Evolutionary conservation across 202 grass and related monocot species (phyloP).

Genomic region (Panicum hallii): DNA sequence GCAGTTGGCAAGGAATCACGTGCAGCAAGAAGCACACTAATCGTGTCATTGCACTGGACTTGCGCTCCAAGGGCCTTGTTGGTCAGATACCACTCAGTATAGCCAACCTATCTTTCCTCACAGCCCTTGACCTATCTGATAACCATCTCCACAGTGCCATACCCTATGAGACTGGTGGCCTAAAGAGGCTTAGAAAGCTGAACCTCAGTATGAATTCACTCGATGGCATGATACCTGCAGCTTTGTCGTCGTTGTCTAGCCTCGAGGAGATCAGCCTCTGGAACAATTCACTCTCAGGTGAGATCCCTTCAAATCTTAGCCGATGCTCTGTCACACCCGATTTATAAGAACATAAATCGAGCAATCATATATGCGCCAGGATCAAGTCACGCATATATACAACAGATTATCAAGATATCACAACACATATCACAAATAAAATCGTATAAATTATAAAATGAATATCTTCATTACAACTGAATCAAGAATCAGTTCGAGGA

Average conservation of each 20-base stretch:
- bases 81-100: slow-evolving; percentile 38
- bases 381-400: too few species aligned
- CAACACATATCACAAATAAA: too few species aligned
- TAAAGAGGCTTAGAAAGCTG: slow-evolving; percentile 34
- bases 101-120: slow-evolving; percentile 54
- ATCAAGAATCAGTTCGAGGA: too few species aligned
- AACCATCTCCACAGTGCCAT: slow-evolving; percentile 35
- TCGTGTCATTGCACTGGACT: slow-evolving; percentile 21
- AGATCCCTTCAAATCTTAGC: slow-evolving; percentile 38
- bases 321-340: too few species aligned
- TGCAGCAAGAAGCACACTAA: background rate
- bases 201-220: slow-evolving; percentile 40
- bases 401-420: too few species aligned
- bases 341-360: too few species aligned
- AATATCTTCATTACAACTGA: too few species aligned
- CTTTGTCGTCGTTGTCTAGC: slow-evolving; percentile 25
- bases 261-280: slow-evolving; percentile 37
- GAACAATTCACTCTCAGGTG: slow-evolving; percentile 36
- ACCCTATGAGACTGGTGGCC: slow-evolving; percentile 34
- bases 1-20: slow-evolving; percentile 49
- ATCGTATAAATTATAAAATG: too few species aligned
- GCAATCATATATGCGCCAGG: too few species aligned
- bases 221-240: slow-evolving; percentile 22
- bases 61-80: slow-evolving; percentile 26
- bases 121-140: background rate